A percentile compares a stretch with the other conserved stretches of the same genome.
Conservation (phyloP, 2,329 filamentous ascomycete genomes). For the Neonectria coccinea region DNA sequence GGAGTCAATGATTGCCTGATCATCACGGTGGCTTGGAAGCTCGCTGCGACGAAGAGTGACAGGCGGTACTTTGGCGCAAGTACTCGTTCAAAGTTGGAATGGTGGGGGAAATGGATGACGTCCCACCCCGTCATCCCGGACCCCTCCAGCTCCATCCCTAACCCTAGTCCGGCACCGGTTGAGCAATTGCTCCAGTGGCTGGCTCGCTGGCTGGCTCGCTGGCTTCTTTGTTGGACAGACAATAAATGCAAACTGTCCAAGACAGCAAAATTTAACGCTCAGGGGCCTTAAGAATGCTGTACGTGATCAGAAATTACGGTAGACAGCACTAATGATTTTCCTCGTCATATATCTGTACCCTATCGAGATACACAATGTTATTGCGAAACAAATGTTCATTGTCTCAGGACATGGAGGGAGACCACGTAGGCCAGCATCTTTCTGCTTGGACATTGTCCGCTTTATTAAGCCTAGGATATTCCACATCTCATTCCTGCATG, state of each 20-base stretch:
- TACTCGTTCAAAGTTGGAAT: conserved; percentile 8
- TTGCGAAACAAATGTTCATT: too few relatives aligned
- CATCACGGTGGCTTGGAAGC: conserved; percentile 6
- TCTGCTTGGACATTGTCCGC: background rate
- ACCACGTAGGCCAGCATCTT: background rate
- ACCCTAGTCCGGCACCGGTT: conserved; percentile 4
- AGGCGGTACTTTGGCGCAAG: conserved; percentile 4
- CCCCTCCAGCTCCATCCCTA: conserved; percentile 15
- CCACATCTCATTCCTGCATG: background rate
- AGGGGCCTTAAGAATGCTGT: too few relatives aligned
- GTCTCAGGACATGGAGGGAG: too few relatives aligned
- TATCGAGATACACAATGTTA: too few relatives aligned
- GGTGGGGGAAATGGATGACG: conserved; percentile 29
- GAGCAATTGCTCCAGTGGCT: background rate
- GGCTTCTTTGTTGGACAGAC: background rate
- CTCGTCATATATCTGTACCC: too few relatives aligned
- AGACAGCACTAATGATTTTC: too few relatives aligned
- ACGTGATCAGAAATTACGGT: too few relatives aligned
- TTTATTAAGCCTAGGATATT: background rate
- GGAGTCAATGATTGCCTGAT: conserved; percentile 1
- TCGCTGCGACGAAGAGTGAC: background rate
- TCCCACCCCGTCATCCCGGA: conserved; percentile 13
- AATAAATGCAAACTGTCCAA: too few relatives aligned
- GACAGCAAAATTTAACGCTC: too few relatives aligned
- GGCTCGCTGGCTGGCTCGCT: background rate